Percentiles rank a stretch among this genome's conserved stretches.
Evolutionary conservation across 1,284 basidiomycete species (phyloP).

Genomic region (Trichosporon sp.): DNA sequence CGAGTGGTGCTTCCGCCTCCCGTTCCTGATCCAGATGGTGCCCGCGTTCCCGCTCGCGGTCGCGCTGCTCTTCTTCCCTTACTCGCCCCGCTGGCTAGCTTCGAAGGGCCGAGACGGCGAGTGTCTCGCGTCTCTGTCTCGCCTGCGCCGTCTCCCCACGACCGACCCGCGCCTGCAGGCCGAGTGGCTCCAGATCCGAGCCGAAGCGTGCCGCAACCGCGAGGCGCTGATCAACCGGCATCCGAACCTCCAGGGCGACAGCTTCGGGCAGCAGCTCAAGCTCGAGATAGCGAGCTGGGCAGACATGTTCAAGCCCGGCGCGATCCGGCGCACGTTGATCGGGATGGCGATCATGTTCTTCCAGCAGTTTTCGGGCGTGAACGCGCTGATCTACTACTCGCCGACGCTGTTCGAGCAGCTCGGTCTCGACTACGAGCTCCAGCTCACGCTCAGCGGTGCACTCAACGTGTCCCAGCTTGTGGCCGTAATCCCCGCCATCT

Average conservation of each 20-base stretch:
- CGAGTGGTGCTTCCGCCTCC: conserved; percentile 42
- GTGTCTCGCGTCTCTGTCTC: conserved; percentile 37
- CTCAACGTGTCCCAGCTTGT: conserved; percentile 51
- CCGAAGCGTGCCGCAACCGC: conserved; percentile 40
- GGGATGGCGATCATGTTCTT: conserved; percentile 40
- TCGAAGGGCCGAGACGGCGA: conserved; percentile 52
- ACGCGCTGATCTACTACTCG: conserved; percentile 44
- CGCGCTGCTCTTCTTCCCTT: conserved; percentile 58
- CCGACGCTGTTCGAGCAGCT: conserved; percentile 51
- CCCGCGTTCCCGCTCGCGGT: conserved; percentile 42
- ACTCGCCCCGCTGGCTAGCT: conserved; percentile 65
- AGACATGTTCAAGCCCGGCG: conserved; percentile 37
- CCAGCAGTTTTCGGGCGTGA: conserved; percentile 44
- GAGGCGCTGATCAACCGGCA: conserved; percentile 31
- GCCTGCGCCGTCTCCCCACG: conserved; percentile 45
- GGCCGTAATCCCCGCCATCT: conserved; percentile 44
- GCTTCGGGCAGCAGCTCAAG: conserved; percentile 30
- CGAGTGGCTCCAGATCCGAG: conserved; percentile 51
- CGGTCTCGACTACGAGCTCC: conserved; percentile 43
- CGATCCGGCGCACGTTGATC: conserved; percentile 35
- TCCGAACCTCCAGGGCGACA: conserved; percentile 29
- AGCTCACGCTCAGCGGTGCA: conserved; percentile 47
- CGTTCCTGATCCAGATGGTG: conserved; percentile 45
- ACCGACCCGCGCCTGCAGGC: conserved; percentile 45
- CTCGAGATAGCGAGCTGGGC: conserved; percentile 35